Percentiles rank a stretch among this genome's conserved stretches.
These are phyloP conservation scores for Beta vulgaris DNA, from an alignment of 148 eudicot genomes.

Conservation along the genomic window DNA sequence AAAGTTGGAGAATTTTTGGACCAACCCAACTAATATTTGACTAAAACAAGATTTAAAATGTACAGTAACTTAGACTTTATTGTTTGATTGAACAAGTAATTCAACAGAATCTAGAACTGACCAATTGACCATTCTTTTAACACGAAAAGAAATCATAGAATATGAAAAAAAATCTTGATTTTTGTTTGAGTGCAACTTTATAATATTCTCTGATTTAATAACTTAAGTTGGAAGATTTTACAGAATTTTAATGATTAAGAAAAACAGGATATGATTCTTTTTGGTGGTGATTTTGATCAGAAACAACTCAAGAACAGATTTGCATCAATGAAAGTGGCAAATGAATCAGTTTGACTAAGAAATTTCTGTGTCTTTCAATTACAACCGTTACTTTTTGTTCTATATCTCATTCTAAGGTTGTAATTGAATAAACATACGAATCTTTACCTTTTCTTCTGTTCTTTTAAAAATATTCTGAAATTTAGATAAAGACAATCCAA, in stretches of 20 bases:
- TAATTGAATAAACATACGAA: neutral
- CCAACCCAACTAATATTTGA: constrained; percentile 22
- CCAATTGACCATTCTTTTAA: neutral
- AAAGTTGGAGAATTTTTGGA: constrained; percentile 17
- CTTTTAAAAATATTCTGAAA: neutral
- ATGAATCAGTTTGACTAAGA: constrained; percentile 30
- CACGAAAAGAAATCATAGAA: neutral
- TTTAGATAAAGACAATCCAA: neutral
- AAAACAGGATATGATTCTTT: constrained; percentile 17
- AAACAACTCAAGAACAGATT: neutral
- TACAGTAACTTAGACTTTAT: neutral
- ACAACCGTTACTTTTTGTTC: constrained; percentile 28
- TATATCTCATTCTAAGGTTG: neutral
- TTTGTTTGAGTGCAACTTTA: neutral
- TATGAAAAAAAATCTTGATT: neutral
- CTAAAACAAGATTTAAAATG: constrained; percentile 6
- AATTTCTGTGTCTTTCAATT: constrained; percentile 22
- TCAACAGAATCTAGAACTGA: neutral
- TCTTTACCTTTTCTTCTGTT: neutral
- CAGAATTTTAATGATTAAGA: neutral
- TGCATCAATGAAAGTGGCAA: constrained; percentile 29
- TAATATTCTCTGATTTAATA: neutral
- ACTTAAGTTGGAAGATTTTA: neutral
- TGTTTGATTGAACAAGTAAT: constrained; percentile 19
- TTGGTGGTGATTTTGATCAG: constrained; percentile 9